Evolutionary conservation across 2,329 filamentous ascomycete species (phyloP), one percentile per base, ranked within the genome.

Genomic region (Sporothrix curviconia): DNA sequence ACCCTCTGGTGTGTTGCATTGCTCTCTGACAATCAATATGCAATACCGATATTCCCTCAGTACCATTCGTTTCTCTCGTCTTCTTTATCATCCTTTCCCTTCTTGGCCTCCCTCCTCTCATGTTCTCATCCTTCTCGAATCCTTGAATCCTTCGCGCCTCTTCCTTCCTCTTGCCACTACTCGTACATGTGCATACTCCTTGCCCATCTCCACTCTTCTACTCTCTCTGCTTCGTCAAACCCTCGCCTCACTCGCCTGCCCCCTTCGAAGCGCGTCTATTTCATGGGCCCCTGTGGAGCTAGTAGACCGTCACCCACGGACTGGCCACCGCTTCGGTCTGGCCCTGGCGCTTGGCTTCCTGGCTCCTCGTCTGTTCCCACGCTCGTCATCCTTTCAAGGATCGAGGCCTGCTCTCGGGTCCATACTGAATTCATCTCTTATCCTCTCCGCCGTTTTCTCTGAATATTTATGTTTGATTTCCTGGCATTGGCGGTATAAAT

Each of bases 111-210:
- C 25, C 5, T 36, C 43, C 24, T 40, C 22, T 17, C 42, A 14
- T 30, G 15, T 25, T 24, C 44, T n/a, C 11, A 14, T 17, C 12
- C 37, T 12, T 25, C 15, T n/a, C 30, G n/a, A 36, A 30, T 47
- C 28, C 25, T 36, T 25, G 22, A 42, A 55, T 59, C 57, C 57
- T 59, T 59, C 55, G 55, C 59, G 57, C 40, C 53, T 59, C 40
- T 56, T 57, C 55, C 55, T 49, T 22, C 17, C 19, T 53, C 36
- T 17, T n/a, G 34, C 17, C 47, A 15, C 19, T 22, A 17, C 15
- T 43, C 22, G 24, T 14, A 1, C 44, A 17, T 22, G n/a, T n/a
- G n/a, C n/a, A n/a, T n/a, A n/a, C n/a, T n/a, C n/a, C n/a, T n/a
- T n/a, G n/a, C 39, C 32, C 39, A 19, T 53, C 57, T 25, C 53